Conservation (phyloP, 352 stramenopile genomes). For the Globisporangium yorkense region DNA sequence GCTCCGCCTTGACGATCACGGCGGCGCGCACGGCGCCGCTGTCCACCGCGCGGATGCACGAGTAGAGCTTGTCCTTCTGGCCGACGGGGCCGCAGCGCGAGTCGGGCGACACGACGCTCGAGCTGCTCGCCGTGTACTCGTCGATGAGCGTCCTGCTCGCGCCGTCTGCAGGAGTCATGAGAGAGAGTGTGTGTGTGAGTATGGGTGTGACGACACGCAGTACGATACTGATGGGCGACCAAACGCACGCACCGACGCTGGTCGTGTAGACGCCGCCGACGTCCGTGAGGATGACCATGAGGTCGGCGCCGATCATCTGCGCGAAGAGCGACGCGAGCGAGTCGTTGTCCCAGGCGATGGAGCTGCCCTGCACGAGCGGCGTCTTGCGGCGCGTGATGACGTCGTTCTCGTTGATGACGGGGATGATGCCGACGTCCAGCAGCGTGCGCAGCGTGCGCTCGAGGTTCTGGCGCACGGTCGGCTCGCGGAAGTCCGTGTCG, state of each 20-base stretch:
- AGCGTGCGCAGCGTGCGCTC: conserved; percentile 56
- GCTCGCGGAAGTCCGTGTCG: conserved; percentile 70
- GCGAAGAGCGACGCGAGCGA: conserved; percentile 76
- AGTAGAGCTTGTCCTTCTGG: conserved; percentile 79
- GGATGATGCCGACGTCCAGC: conserved; percentile 79
- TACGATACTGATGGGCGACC: neutral
- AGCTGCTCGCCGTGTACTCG: conserved; percentile 40
- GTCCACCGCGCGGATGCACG: conserved; percentile 74
- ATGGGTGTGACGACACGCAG: neutral
- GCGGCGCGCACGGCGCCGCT: conserved; percentile 52
- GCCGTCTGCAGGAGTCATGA: conserved; percentile 11
- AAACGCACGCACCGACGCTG: conserved; percentile 9
- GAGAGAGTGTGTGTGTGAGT: neutral
- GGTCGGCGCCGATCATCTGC: conserved; percentile 60
- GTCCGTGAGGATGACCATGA: conserved; percentile 78
- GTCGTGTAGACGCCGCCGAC: conserved; percentile 53
- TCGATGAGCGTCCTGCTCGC: conserved; percentile 34
- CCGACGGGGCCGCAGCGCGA: conserved; percentile 58
- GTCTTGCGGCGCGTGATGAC: conserved; percentile 66
- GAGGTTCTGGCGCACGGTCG: conserved; percentile 57
- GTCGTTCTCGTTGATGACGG: conserved; percentile 85
- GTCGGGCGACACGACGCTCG: conserved; percentile 34
- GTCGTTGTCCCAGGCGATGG: conserved; percentile 84
- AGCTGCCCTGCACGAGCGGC: conserved; percentile 49
- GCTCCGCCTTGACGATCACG: conserved; percentile 61